Conservation (phyloP, 2,329 filamentous ascomycete genomes). For the Rhynchosporium graminicola region DNA sequence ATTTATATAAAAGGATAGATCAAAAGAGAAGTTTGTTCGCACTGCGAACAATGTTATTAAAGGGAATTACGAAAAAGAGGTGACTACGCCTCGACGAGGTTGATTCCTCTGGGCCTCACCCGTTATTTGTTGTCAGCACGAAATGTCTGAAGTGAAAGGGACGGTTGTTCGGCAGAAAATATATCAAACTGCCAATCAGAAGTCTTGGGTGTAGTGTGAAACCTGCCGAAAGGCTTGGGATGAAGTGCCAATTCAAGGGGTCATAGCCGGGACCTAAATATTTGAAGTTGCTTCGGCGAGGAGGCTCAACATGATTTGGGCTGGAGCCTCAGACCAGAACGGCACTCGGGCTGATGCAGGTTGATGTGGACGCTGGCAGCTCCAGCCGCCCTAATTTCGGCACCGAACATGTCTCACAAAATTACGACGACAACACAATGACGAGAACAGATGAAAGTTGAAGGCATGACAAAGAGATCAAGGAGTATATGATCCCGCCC, state of each 20-base stretch:
- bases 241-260: conserved; percentile 12
- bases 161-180: conserved; percentile 1
- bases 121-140: conserved; percentile 13
- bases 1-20: conserved; percentile 4
- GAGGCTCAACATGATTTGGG: neutral
- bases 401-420: conserved; percentile 2
- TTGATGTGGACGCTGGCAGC: conserved; percentile 3
- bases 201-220: conserved; percentile 5
- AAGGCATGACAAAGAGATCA: neutral
- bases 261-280: conserved; percentile 2
- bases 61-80: conserved; percentile 10
- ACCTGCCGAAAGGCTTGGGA: conserved; percentile 6
- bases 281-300: neutral
- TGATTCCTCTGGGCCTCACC: conserved; percentile 5
- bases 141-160: conserved; percentile 7
- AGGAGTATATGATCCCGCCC: neutral
- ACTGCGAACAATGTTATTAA: neutral
- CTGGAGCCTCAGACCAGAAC: neutral
- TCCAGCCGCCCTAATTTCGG: conserved; percentile 10
- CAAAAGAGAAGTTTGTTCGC: conserved; percentile 4
- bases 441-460: conserved; percentile 1
- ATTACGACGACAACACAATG: conserved; percentile 1
- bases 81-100: conserved; percentile 12
- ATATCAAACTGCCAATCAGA: conserved; percentile 15
- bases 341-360: neutral